Conservation (phyloP, 176 grass and related monocot genomes). For the Carex kokanica region DNA sequence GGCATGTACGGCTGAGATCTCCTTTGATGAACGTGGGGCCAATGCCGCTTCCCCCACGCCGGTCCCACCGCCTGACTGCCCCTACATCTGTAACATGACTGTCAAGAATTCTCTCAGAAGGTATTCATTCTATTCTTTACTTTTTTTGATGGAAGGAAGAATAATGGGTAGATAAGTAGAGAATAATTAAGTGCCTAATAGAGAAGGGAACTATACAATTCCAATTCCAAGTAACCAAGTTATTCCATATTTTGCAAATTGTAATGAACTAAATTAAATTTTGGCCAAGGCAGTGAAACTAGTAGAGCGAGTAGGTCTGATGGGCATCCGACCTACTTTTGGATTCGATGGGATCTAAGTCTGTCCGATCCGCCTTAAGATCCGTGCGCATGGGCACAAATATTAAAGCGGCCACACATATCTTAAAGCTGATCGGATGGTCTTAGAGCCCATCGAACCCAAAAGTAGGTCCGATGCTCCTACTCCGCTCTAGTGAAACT, state of each 20-base stretch:
- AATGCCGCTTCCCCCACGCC: conserved; percentile 63
- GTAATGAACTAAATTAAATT: background rate
- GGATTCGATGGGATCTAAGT: too few species aligned
- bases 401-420: too few species aligned
- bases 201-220: background rate
- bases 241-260: conserved; percentile 2
- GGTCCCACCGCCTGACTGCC: conserved; percentile 52
- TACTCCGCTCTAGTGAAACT: background rate
- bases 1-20: conserved; percentile 80
- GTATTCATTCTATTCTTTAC: conserved; percentile 26
- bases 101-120: conserved; percentile 69
- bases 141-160: background rate
- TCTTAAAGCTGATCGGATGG: too few species aligned
- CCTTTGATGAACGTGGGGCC: conserved; percentile 62
- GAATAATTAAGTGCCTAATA: background rate
- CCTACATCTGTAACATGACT: conserved; percentile 97
- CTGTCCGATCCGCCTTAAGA: too few species aligned
- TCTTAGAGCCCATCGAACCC: too few species aligned
- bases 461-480: too few species aligned
- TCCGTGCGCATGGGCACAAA: too few species aligned
- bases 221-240: background rate
- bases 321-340: too few species aligned
- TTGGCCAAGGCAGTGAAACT: background rate
- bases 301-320: background rate
- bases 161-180: background rate